Conservation (phyloP, 148 eudicot genomes). For the Bassia scoparia region DNA sequence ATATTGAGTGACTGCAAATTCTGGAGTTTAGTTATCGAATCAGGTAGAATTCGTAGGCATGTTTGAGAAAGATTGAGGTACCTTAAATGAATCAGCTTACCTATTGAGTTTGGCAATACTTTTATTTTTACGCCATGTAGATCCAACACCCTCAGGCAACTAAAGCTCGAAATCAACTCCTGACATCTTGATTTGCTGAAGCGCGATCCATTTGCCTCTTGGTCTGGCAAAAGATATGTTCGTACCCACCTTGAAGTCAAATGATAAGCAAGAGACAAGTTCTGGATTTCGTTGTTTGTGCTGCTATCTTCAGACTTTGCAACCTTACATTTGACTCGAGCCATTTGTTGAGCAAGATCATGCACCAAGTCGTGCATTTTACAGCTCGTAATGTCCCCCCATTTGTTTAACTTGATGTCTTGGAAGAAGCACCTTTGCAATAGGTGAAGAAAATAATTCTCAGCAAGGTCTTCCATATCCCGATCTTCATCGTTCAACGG, state of each 20-base stretch:
- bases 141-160: constrained; percentile 19
- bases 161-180: constrained; percentile 13
- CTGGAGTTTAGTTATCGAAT: constrained; percentile 19
- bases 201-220: neutral
- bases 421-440: constrained; percentile 22
- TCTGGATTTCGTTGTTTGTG: neutral
- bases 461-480: neutral
- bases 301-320: neutral
- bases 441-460: constrained; percentile 3
- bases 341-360: constrained; percentile 23
- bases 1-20: constrained; percentile 34
- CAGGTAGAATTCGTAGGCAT: neutral
- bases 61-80: constrained; percentile 19
- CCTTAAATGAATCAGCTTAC: constrained; percentile 22
- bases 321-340: neutral
- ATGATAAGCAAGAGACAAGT: constrained; percentile 15
- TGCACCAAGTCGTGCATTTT: constrained; percentile 33
- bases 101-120: constrained; percentile 19
- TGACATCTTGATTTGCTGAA: neutral
- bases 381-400: constrained; percentile 1
- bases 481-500: neutral
- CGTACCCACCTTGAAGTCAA: constrained; percentile 13
- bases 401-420: neutral
- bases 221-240: constrained; percentile 18
- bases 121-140: neutral